Base-by-base conservation (phyloP, 257 asterid genomes). In the Salvia hispanica region DNA sequence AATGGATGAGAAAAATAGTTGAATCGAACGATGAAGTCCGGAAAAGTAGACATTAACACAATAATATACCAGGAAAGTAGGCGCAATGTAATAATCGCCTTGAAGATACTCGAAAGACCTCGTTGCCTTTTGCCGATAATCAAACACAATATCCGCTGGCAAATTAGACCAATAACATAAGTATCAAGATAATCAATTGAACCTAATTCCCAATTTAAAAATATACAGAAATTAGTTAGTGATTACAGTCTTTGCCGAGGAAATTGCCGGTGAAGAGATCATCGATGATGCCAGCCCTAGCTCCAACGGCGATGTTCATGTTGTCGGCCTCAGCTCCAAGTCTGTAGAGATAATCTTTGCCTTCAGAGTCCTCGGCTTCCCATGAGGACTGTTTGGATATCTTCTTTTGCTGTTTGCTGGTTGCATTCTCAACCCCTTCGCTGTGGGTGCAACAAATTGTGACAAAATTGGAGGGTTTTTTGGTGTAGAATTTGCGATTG, bases 131-230 rank as follows among this genome's bases (percentile, higher is more conserved):
- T 90, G 98, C 74, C 97, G 82, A 71, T 92, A 92, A 76, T 92
- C 98, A 76, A 92, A 90, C 82, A 92, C 97, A 60, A 92, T 92
- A 80, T 90, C 97, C 84, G 98, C 98, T 92, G 80, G 15, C 58
- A 67, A 77, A 75, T 52, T 14, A 51, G 40, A 46, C 40, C 70
- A 62, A 18, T 62, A 55, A 67, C 64, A 56, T 15, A 25, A 48
- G 50, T 21, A 45, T 72, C 31, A 67, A 64, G 53, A 16, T 15
- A 50, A 50, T 15, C 12, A 10, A 3, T 21, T 3, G 25, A 50
- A 50, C 1, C 31, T 25, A 25, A 50, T 50, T 9, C 39, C 43
- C 43, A 6, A 5, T 7, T 39, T 39, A 1, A 39, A 39, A 28
- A 44, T 10, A 36, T 54, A 37, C 54, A 67, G 62, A 43, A 33